Evolutionary conservation across 1,139 yeast genomes (phyloP).

Genomic region (Scheffersomyces stambukii): DNA sequence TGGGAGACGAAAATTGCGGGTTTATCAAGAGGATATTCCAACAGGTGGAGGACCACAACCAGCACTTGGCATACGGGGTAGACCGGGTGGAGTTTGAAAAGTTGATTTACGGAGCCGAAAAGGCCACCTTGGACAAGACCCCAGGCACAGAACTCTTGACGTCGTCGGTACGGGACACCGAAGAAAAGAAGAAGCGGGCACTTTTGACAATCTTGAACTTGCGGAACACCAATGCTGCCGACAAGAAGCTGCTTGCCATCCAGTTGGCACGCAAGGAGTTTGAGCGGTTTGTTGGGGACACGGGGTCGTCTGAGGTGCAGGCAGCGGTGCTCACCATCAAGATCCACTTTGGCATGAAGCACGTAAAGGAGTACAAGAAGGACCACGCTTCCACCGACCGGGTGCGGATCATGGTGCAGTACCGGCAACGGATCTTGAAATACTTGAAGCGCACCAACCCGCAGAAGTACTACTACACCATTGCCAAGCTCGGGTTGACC

Average conservation of each 20-base stretch:
- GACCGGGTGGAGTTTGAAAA: conserved; percentile 67
- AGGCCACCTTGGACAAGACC: conserved; percentile 32
- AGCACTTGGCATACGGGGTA: conserved; percentile 56
- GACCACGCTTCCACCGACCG: conserved; percentile 67
- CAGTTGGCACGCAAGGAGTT: conserved; percentile 73
- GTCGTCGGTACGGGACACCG: conserved; percentile 39
- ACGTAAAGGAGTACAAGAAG: conserved; percentile 67
- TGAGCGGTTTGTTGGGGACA: conserved; percentile 80
- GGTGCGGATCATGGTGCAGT: conserved; percentile 80
- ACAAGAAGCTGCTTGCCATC: conserved; percentile 56
- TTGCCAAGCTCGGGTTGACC: conserved; percentile 81
- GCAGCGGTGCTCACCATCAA: conserved; percentile 85
- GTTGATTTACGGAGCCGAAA: conserved; percentile 70
- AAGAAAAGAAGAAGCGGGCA: conserved; percentile 63
- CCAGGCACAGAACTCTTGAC: conserved; percentile 33
- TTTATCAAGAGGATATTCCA: conserved; percentile 66
- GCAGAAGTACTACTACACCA: conserved; percentile 76
- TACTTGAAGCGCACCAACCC: conserved; percentile 80
- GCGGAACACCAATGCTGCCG: conserved; percentile 63
- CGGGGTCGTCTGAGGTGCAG: conserved; percentile 94
- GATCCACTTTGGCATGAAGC: conserved; percentile 75
- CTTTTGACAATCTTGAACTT: conserved; percentile 68
- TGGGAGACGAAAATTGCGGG: conserved; percentile 66
- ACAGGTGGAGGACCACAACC: conserved; percentile 54
- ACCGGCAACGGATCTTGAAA: conserved; percentile 77